Evolutionary conservation across 805 yeast species (phyloP), one percentile per base, ranked within the genome.

Genomic region (Starmera pachycereana): DNA sequence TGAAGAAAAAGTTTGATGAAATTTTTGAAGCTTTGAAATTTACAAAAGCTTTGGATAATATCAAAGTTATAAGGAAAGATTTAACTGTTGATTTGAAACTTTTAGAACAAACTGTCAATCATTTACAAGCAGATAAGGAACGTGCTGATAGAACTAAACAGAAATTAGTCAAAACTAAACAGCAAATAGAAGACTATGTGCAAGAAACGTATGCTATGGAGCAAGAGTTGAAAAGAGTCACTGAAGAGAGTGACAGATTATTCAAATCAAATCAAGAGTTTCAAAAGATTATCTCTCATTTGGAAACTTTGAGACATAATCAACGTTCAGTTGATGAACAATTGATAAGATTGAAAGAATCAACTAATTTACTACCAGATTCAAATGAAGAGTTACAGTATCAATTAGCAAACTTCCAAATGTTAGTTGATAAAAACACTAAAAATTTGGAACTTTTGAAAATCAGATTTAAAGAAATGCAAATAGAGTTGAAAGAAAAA

Each of bases 11-110:
- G 39, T 94, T 92, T 52, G 98, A 92, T 58, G 98, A 92, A 59
- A 90, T 92, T 8, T 92, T 92, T 53, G 97, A 92, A 60, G 96
- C 97, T 0, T 75, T 87, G 49, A 88, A 86, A 57, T 94, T 84
- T 53, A 87, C 96, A 1, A 90, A 86, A 54, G 95, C 92, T 0
- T 65, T 92, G 31, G 96, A 89, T 43, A 76, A 74, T 40, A 67
- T 92, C 52, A 89, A 88, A 54, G 58, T 57, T 1, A 74, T 88
- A 33, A 75, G 83, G 39, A 90, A 89, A 51, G 94, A 86, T 35
- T 74, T 86, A 73, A 65, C 77, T 10, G 65, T 69, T 2, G 95
- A 88, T 43, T 80, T 86, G 31, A 83, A 80, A 51, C 58, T 90
- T 9, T 66, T 88, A 36, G 79, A 82, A 46, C 87, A 84, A 51